These are phyloP conservation scores for Zymoseptoria pseudotritici DNA, from an alignment of 2,329 filamentous ascomycete genomes.

Conservation along the genomic window DNA sequence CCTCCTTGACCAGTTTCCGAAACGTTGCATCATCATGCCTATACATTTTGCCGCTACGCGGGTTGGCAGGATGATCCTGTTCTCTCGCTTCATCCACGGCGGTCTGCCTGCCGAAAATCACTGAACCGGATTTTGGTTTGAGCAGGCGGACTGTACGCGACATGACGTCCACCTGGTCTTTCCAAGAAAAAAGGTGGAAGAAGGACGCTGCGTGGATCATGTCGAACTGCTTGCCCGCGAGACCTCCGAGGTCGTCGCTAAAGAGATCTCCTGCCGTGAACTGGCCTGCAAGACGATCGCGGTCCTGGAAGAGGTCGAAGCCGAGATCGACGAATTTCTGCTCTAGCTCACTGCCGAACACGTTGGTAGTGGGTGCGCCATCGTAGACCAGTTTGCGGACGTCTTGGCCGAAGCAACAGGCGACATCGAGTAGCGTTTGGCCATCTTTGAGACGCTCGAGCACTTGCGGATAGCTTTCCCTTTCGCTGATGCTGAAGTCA, in stretches of 20 bases:
- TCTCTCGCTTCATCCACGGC: conserved; percentile 28
- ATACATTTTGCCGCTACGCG: conserved; percentile 23
- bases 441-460: conserved; percentile 24
- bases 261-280: conserved; percentile 33
- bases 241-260: conserved; percentile 25
- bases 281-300: conserved; percentile 20
- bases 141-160: conserved; percentile 29
- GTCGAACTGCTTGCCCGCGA: conserved; percentile 34
- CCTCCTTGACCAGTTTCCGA: conserved; percentile 32
- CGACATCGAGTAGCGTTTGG: conserved; percentile 35
- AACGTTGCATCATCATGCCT: conserved; percentile 34
- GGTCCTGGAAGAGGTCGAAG: conserved; percentile 34
- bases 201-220: conserved; percentile 37
- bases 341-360: conserved; percentile 30
- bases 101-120: conserved; percentile 36
- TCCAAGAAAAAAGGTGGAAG: conserved; percentile 39
- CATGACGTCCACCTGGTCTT: conserved; percentile 33
- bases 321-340: conserved; percentile 31
- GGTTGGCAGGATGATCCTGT: conserved; percentile 7
- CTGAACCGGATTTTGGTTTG: conserved; percentile 26
- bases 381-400: conserved; percentile 33
- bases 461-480: conserved; percentile 21
- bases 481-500: conserved; percentile 17
- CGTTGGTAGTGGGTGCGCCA: conserved; percentile 27
- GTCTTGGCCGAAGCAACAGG: conserved; percentile 36